A percentile compares a stretch with the other conserved stretches of the same genome.
Conservation (phyloP, 1,139 yeast genomes). For the Nematodospora anomalae region DNA sequence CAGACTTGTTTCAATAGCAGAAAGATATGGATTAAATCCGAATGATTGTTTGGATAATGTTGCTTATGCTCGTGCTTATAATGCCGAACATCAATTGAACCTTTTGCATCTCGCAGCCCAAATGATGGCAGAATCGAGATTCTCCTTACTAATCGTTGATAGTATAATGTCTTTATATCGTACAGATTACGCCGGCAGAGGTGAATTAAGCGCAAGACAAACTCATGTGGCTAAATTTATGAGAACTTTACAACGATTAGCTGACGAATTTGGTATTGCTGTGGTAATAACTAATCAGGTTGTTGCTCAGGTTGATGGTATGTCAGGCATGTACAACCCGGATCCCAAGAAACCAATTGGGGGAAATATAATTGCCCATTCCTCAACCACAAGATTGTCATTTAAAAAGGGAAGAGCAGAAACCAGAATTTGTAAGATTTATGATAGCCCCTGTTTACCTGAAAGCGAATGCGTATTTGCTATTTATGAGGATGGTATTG, state of each 20-base stretch:
- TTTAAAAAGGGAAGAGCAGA: constrained; percentile 90
- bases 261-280: constrained; percentile 98
- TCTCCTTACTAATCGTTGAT: constrained; percentile 80
- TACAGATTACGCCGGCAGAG: constrained; percentile 94
- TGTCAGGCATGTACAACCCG: constrained; percentile 77
- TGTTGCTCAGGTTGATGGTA: constrained; percentile 97
- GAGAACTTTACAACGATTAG: constrained; percentile 87
- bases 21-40: constrained; percentile 89
- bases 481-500: constrained; percentile 94
- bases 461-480: constrained; percentile 96
- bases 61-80: constrained; percentile 95
- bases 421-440: constrained; percentile 89
- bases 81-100: constrained; percentile 93
- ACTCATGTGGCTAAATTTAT: constrained; percentile 90
- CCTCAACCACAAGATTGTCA: constrained; percentile 89
- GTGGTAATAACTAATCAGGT: constrained; percentile 98
- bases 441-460: constrained; percentile 94
- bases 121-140: constrained; percentile 94
- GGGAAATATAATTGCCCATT: constrained; percentile 96
- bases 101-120: constrained; percentile 87
- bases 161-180: constrained; percentile 95
- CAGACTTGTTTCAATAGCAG: constrained; percentile 85
- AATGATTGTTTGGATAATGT: constrained; percentile 94
- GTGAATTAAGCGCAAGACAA: constrained; percentile 94
- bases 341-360: constrained; percentile 99